Base-by-base conservation (phyloP, 495 filamentous ascomycete genomes). In the Oidiodendron maius region DNA sequence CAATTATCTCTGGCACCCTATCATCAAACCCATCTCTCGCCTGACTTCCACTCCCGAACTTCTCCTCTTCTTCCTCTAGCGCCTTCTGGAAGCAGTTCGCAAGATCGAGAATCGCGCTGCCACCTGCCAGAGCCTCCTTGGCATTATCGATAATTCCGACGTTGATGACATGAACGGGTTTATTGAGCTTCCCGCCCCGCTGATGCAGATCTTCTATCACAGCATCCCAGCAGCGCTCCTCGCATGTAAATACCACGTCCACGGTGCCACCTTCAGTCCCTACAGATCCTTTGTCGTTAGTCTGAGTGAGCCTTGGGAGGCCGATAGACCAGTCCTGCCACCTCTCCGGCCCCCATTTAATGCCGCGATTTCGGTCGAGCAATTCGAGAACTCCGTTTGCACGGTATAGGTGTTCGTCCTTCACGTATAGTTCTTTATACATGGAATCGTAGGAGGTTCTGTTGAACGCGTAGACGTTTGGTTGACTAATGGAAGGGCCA, bases 121-220 rank as follows among this genome's bases (percentile, higher is more conserved):
- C 94, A 8, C 93, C 94, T 3, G 96, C 76, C 11, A 89, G 71
- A 0, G 94, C 94, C 59, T 99, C 94, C 59, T 97, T 89, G 62
- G 97, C 91, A 58, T 97, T 99, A 69, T 99, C 94, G 64, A 84
- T 91, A 61, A 99, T 97, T 64, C 96, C 93, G 41, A 99, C 83
- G 60, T 96, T 97, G 69, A 99, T 89, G 48, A 99, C 84, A 62
- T 99, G 93, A 9, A 99, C 91, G 0, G 91, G 89, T 9, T 87
- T 74, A 66, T 97, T 97, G 20, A 97, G 72, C 4, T 81, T 78
- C 0, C 83, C 78, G 10, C 90, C 91, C 52, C 94, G 79, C 52
- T 81, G 87, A 35, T 91, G 77, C 41, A 99, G 71, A 61, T 99
- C 90, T 54, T 99, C 94, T 5, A 99, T 78, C 36, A 99, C 93